Conservation (phyloP, 1,284 basidiomycete genomes). For the Ceratorhiza oryzae-sativae region DNA sequence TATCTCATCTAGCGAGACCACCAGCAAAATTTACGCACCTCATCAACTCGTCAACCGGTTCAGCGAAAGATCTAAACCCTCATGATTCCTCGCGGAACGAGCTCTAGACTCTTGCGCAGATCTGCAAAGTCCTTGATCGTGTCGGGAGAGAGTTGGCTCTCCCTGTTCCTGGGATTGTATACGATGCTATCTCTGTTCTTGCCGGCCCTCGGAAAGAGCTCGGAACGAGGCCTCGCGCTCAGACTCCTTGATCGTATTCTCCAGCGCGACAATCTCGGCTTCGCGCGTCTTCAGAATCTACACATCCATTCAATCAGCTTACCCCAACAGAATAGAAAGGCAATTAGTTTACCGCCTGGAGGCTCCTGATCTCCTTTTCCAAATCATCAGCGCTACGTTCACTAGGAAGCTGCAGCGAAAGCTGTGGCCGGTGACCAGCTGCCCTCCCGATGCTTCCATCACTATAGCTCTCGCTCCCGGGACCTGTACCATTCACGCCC, state of each 20-base stretch:
- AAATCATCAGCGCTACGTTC: conserved; percentile 78
- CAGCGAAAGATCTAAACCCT: conserved; percentile 71
- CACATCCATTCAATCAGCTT: background rate
- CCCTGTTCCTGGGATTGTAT: background rate
- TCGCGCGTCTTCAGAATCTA: conserved; percentile 81
- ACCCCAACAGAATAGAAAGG: background rate
- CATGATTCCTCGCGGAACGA: conserved; percentile 49
- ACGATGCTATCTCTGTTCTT: conserved; percentile 40
- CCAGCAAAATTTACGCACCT: conserved; percentile 59
- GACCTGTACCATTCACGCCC: conserved; percentile 64
- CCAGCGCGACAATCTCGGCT: conserved; percentile 80
- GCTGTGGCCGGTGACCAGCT: conserved; percentile 21
- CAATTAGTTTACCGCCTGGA: conserved; percentile 67
- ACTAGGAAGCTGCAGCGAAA: conserved; percentile 42
- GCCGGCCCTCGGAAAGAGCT: conserved; percentile 40
- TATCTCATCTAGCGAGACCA: background rate
- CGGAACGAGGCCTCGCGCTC: conserved; percentile 39
- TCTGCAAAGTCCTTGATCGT: conserved; percentile 74
- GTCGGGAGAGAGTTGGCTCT: conserved; percentile 64
- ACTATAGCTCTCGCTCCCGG: conserved; percentile 63
- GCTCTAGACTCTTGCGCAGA: conserved; percentile 66
- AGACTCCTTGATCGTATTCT: conserved; percentile 65
- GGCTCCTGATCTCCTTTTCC: conserved; percentile 89
- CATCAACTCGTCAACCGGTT: conserved; percentile 87
- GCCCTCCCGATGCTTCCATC: background rate